Evolutionary conservation across 768 basidiomycete species (phyloP).

Genomic region (Podaxis pistillaris): DNA sequence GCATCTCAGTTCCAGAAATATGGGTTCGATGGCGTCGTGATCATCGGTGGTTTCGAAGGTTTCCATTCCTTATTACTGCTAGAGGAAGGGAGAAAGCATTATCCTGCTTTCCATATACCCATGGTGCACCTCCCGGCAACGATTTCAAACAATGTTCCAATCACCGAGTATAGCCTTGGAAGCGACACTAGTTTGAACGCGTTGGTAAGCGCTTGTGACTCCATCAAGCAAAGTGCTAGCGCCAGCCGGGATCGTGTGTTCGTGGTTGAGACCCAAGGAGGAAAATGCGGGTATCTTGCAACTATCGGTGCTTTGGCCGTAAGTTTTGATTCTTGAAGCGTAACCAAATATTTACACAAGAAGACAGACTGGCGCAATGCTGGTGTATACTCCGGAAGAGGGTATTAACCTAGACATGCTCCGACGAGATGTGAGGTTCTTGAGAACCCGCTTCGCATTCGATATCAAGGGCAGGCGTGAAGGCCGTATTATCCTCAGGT

Average conservation of each 20-base stretch:
- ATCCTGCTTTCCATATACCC: constrained; percentile 93
- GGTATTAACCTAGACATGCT: constrained; percentile 85
- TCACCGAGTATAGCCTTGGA: constrained; percentile 95
- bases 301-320: constrained; percentile 95
- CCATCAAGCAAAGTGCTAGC: constrained; percentile 97
- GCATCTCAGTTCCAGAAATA: constrained; percentile 92
- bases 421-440: constrained; percentile 81
- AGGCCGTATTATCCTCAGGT: constrained; percentile 92
- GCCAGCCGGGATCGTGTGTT: constrained; percentile 96
- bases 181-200: constrained; percentile 98
- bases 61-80: constrained; percentile 78
- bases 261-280: constrained; percentile 97
- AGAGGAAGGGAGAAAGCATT: constrained; percentile 76
- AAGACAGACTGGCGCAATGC: constrained; percentile 78
- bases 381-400: constrained; percentile 92
- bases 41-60: constrained; percentile 97
- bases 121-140: constrained; percentile 96
- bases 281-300: constrained; percentile 93
- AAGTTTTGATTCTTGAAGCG: constrained; percentile 30
- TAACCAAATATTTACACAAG: neutral
- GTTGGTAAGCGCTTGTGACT: constrained; percentile 94
- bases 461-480: constrained; percentile 90
- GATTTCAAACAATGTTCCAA: constrained; percentile 96
- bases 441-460: constrained; percentile 80
- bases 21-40: constrained; percentile 70